Conservation (phyloP, 1,139 yeast genomes). For the Geotrichum aggregatum region DNA sequence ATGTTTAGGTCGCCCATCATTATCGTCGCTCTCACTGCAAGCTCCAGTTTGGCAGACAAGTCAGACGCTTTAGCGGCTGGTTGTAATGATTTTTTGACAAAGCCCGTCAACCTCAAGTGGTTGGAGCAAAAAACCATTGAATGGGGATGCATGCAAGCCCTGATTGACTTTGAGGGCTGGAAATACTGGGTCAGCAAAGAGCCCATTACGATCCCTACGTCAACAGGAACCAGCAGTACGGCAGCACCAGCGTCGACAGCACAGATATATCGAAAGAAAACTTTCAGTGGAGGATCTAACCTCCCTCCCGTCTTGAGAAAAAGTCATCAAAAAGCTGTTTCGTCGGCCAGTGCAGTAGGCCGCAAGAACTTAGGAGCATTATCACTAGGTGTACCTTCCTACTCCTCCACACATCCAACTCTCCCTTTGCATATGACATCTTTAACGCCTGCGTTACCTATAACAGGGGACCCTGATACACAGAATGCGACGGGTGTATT, state of each 20-base stretch:
- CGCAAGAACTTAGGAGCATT: background rate
- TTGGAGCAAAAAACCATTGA: slow-evolving; percentile 88
- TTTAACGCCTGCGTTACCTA: slow-evolving; percentile 13
- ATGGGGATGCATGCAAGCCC: slow-evolving; percentile 93
- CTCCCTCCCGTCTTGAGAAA: background rate
- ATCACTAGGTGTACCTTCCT: background rate
- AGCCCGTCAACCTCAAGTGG: slow-evolving; percentile 94
- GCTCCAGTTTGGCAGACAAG: slow-evolving; percentile 80
- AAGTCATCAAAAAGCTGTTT: background rate
- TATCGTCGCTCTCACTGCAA: slow-evolving; percentile 92
- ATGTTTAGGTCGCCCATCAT: slow-evolving; percentile 85
- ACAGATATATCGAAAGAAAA: background rate
- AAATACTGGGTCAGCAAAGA: slow-evolving; percentile 62
- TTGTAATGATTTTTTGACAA: slow-evolving; percentile 93
- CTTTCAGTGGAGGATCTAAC: background rate
- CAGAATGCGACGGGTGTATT: background rate
- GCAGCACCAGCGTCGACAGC: background rate
- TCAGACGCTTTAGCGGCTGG: slow-evolving; percentile 94
- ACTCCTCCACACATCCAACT: background rate
- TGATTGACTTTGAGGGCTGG: slow-evolving; percentile 96
- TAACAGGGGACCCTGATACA: slow-evolving; percentile 2
- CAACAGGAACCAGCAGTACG: background rate
- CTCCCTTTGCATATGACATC: slow-evolving; percentile 11
- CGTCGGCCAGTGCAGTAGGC: background rate
- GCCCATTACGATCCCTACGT: background rate